phyloP scores from a whole-genome alignment of 2,329 filamentous ascomycete species.

The Phaeosphaeria sp. region DNA sequence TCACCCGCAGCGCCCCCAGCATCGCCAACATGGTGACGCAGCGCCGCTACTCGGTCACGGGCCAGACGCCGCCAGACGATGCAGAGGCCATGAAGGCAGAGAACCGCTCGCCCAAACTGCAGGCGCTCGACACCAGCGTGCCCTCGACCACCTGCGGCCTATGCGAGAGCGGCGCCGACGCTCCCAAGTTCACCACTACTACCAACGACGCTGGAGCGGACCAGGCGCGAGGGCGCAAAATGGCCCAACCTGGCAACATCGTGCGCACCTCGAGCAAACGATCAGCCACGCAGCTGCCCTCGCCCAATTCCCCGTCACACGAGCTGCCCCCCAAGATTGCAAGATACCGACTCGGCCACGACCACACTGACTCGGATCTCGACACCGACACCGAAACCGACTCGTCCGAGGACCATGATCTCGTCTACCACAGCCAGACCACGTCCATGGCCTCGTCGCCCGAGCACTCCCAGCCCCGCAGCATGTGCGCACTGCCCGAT shows the following conservation, averaged over 20 bases:
- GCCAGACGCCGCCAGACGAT: conserved; percentile 45
- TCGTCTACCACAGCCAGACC: conserved; percentile 20
- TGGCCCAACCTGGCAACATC: conserved; percentile 28
- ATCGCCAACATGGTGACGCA: conserved; percentile 34
- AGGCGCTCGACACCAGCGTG: conserved; percentile 44
- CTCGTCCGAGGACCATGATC: conserved; percentile 24
- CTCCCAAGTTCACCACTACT: conserved; percentile 10
- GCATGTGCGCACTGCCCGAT: conserved; percentile 27
- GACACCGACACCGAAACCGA: conserved; percentile 35
- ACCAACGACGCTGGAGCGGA: conserved; percentile 22
- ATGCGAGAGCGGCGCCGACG: conserved; percentile 30
- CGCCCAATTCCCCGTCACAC: conserved; percentile 42
- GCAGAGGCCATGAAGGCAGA: conserved; percentile 38
- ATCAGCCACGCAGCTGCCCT: conserved; percentile 45
- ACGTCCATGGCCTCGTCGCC: conserved; percentile 32
- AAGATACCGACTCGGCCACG: conserved; percentile 27
- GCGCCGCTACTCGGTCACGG: conserved; percentile 47
- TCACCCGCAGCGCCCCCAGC: neutral
- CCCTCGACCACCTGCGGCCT: conserved; percentile 40
- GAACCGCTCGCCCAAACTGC: conserved; percentile 40
- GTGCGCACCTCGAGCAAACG: conserved; percentile 44
- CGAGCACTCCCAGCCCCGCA: conserved; percentile 21
- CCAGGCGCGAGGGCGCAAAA: conserved; percentile 34
- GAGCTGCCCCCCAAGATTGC: conserved; percentile 46
- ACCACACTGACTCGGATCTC: conserved; percentile 17